phyloP scores from a whole-genome alignment of 306 rosid species.

The Benincasa hispida region DNA sequence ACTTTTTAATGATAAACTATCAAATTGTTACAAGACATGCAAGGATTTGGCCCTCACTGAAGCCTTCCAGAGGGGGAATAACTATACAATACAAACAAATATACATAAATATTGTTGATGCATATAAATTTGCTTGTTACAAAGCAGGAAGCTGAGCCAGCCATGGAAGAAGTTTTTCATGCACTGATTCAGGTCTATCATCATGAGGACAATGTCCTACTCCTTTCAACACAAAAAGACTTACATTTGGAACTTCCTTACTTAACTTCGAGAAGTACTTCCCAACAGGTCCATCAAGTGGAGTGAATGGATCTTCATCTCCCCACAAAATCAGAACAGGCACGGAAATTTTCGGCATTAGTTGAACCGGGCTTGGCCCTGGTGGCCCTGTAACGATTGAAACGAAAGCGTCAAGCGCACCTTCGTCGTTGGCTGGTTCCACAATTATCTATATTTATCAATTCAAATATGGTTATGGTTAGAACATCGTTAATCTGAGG shows the following conservation, averaged over 20 bases:
- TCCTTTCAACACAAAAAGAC: slow-evolving; percentile 52
- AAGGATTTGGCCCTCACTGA: neutral
- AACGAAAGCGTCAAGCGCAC: slow-evolving; percentile 82
- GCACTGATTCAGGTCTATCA: slow-evolving; percentile 72
- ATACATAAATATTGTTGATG: neutral
- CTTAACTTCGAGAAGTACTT: slow-evolving; percentile 60
- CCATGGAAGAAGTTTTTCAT: slow-evolving; percentile 77
- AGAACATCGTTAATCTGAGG: neutral
- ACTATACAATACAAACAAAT: neutral
- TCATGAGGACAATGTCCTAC: slow-evolving; percentile 97
- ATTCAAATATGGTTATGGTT: neutral
- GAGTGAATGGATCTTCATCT: slow-evolving; percentile 80
- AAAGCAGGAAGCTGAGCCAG: slow-evolving; percentile 43
- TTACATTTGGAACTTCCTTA: slow-evolving; percentile 35
- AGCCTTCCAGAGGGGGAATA: neutral
- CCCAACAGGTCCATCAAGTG: slow-evolving; percentile 91
- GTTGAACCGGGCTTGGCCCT: slow-evolving; percentile 65
- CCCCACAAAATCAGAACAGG: slow-evolving; percentile 90
- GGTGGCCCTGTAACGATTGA: slow-evolving; percentile 86
- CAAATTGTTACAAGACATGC: neutral
- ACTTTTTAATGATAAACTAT: neutral
- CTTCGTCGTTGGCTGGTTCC: slow-evolving; percentile 58
- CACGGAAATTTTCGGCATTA: slow-evolving; percentile 50
- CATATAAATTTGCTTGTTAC: neutral
- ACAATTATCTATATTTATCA: slow-evolving; percentile 45